phyloP scores from a whole-genome alignment of 2,329 filamentous ascomycete species.

The Sporothrix curviconia region DNA sequence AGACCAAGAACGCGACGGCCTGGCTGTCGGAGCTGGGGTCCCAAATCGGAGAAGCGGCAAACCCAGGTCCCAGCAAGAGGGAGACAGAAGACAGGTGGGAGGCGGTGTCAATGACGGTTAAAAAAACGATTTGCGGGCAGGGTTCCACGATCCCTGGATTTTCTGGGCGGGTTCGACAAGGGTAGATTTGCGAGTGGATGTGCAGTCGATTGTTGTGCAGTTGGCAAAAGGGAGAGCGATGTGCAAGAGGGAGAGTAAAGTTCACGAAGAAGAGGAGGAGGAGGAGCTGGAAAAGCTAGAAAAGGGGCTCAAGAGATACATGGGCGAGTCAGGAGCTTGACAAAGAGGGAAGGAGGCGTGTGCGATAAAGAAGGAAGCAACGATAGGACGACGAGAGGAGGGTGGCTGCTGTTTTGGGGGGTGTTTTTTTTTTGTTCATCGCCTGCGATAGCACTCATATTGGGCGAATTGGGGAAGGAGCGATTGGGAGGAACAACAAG shows the following conservation, averaged over 20 bases:
- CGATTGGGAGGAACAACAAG: conserved; percentile 3
- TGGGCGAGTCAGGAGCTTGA: neutral
- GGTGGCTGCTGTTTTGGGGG: neutral
- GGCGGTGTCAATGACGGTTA: neutral
- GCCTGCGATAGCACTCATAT: neutral
- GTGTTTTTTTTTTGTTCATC: neutral
- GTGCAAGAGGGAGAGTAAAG: neutral
- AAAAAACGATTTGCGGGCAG: conserved; percentile 9
- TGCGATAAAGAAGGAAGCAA: neutral
- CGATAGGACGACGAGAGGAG: too few relatives aligned
- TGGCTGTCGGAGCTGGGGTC: neutral
- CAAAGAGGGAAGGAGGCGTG: neutral
- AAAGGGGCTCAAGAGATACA: neutral
- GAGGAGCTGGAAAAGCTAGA: neutral
- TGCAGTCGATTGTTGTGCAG: too few relatives aligned
- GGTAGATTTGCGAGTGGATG: neutral
- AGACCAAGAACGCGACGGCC: neutral
- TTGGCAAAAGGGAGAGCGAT: neutral
- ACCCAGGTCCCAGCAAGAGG: neutral
- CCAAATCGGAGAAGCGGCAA: conserved; percentile 9
- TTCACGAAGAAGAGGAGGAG: neutral
- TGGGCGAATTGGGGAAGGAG: conserved; percentile 2
- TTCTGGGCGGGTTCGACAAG: neutral
- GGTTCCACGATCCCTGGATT: conserved; percentile 10
- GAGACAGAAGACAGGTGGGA: neutral